A percentile compares a stretch with the other conserved stretches of the same genome.
These are phyloP conservation scores for Stagonosporopsis tanaceti DNA, from an alignment of 2,329 filamentous ascomycete species.

Conservation along the genomic window DNA sequence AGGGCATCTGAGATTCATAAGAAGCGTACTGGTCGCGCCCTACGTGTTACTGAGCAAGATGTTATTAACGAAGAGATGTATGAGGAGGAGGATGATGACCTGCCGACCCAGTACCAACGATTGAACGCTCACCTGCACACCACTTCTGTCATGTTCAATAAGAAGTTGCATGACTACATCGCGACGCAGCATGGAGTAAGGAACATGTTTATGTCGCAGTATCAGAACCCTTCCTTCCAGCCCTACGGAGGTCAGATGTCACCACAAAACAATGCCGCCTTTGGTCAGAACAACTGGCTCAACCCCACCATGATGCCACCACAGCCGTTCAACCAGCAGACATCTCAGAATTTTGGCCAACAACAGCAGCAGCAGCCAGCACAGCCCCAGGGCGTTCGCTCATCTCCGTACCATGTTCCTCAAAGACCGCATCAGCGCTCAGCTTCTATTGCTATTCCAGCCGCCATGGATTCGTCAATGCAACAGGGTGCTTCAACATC, in stretches of 20 bases:
- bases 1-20: slow-evolving; percentile 93
- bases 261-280: slow-evolving; percentile 30
- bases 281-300: slow-evolving; percentile 37
- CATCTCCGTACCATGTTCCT: slow-evolving; percentile 58
- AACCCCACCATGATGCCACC: slow-evolving; percentile 46
- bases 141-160: slow-evolving; percentile 67
- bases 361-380: slow-evolving; percentile 29
- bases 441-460: slow-evolving; percentile 54
- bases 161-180: slow-evolving; percentile 66
- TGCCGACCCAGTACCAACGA: slow-evolving; percentile 71
- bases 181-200: slow-evolving; percentile 66
- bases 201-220: slow-evolving; percentile 50
- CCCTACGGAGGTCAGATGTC: slow-evolving; percentile 29
- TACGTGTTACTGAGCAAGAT: slow-evolving; percentile 85
- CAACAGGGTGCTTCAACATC: slow-evolving; percentile 32
- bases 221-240: slow-evolving; percentile 30
- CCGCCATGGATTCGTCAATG: slow-evolving; percentile 42
- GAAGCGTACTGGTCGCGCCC: slow-evolving; percentile 80
- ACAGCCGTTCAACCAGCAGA: slow-evolving; percentile 43
- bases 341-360: slow-evolving; percentile 31
- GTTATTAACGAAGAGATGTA: slow-evolving; percentile 95
- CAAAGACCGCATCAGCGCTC: slow-evolving; percentile 53
- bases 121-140: slow-evolving; percentile 70
- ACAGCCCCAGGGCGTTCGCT: slow-evolving; percentile 48
- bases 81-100: slow-evolving; percentile 88